A percentile compares a stretch with the other conserved stretches of the same genome.
phyloP scores from a whole-genome alignment of 2,329 filamentous ascomycete genomes.

The Cryphonectria japonica region DNA sequence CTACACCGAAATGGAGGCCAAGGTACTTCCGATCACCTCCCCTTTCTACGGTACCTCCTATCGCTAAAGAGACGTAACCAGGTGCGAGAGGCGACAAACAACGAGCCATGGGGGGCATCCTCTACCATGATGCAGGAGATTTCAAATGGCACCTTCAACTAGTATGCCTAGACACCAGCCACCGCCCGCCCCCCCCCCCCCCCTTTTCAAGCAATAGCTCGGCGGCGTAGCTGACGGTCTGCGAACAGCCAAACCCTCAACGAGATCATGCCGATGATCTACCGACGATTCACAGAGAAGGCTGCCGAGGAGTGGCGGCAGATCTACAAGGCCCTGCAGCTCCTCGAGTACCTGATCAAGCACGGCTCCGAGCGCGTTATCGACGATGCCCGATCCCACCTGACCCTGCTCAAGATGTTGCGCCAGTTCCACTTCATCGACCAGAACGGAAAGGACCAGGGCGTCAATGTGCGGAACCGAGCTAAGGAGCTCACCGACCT shows the following conservation, averaged over 20 bases:
- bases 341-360: constrained; percentile 94
- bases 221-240: constrained; percentile 22
- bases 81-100: constrained; percentile 98
- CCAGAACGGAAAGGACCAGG: constrained; percentile 95
- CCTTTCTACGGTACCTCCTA: constrained; percentile 26
- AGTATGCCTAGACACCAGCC: constrained; percentile 63
- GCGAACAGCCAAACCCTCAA: constrained; percentile 82
- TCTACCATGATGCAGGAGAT: constrained; percentile 95
- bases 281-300: constrained; percentile 98
- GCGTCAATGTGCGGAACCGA: constrained; percentile 94
- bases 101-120: constrained; percentile 93
- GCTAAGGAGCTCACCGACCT: constrained; percentile 95
- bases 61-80: constrained; percentile 41
- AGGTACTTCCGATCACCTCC: constrained; percentile 46
- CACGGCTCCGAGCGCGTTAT: constrained; percentile 97
- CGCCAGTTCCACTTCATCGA: constrained; percentile 98
- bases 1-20: constrained; percentile 89
- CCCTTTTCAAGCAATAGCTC: neutral
- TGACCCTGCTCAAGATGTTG: constrained; percentile 96
- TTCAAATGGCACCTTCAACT: constrained; percentile 96
- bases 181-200: too few relatives aligned
- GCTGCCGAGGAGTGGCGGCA: constrained; percentile 97
- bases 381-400: constrained; percentile 92
- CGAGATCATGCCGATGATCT: constrained; percentile 99
- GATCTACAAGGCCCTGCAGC: constrained; percentile 97